A percentile compares a stretch with the other conserved stretches of the same genome.
Conservation (phyloP, 306 rosid species). For the Medicago arabica region DNA sequence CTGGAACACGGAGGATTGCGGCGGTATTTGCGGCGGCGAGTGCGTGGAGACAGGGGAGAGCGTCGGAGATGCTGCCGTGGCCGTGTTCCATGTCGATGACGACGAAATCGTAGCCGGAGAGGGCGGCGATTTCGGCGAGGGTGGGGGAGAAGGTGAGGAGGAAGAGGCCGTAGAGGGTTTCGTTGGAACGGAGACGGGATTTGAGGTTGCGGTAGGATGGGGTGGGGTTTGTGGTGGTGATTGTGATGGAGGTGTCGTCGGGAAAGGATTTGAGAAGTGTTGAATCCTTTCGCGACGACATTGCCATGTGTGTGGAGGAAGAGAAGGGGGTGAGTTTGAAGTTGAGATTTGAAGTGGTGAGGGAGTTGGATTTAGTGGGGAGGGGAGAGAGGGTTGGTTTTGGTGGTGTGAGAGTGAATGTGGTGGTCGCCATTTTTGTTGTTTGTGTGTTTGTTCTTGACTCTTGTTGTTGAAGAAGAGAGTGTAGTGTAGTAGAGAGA, state of each 20-base stretch:
- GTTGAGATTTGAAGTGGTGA: not conserved
- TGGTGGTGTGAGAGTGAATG: slow-evolving; percentile 1
- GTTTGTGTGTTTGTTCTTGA: not conserved
- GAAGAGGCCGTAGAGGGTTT: slow-evolving; percentile 79
- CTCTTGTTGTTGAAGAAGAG: not conserved
- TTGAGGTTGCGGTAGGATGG: slow-evolving; percentile 50
- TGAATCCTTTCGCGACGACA: not conserved
- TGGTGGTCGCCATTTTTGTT: slow-evolving; percentile 36
- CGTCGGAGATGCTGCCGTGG: slow-evolving; percentile 64
- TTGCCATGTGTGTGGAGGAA: not conserved
- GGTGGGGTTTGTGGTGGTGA: not conserved
- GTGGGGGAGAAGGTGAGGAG: slow-evolving; percentile 83
- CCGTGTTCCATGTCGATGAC: slow-evolving; percentile 93
- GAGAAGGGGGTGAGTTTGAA: slow-evolving; percentile 17
- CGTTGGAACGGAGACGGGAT: slow-evolving; percentile 71
- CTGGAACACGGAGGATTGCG: slow-evolving; percentile 74
- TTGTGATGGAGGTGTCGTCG: not conserved
- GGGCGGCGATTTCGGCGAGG: slow-evolving; percentile 77
- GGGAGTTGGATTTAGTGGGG: not conserved
- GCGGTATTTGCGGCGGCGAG: slow-evolving; percentile 75
- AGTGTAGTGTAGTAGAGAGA: not conserved
- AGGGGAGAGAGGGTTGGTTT: slow-evolving; percentile 23
- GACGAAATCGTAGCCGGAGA: slow-evolving; percentile 78
- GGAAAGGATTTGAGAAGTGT: slow-evolving; percentile 48
- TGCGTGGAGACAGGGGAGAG: slow-evolving; percentile 73